Percentiles rank a stretch among this genome's conserved stretches.
Evolutionary conservation across 345 rosid species (phyloP).

Genomic region (Eucalyptus sp.): DNA sequence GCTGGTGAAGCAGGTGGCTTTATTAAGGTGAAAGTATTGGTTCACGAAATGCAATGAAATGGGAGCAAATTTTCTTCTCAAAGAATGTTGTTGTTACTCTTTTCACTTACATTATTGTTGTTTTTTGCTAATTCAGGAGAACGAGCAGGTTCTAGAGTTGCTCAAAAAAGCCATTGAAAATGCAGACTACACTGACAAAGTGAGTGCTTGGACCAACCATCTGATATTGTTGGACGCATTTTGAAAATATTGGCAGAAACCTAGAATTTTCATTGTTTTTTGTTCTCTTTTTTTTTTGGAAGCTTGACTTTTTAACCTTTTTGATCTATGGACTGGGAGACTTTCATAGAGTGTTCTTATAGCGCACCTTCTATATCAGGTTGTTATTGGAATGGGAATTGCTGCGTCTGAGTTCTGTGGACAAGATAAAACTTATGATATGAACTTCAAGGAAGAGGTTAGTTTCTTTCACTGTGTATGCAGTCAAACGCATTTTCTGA

Average conservation of each 20-base stretch:
- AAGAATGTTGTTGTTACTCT: neutral
- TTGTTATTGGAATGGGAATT: slow-evolving; percentile 94
- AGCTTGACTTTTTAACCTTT: neutral
- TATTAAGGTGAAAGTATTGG: slow-evolving; percentile 40
- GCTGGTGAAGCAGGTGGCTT: slow-evolving; percentile 98
- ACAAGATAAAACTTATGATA: slow-evolving; percentile 60
- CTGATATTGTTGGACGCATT: neutral
- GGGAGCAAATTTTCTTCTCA: neutral
- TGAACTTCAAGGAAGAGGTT: slow-evolving; percentile 81
- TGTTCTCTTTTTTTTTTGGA: no score
- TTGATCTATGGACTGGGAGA: neutral
- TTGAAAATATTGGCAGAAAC: neutral
- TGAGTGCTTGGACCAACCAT: slow-evolving; percentile 4
- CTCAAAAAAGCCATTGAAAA: slow-evolving; percentile 80
- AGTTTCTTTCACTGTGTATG: neutral
- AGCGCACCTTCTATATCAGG: slow-evolving; percentile 6
- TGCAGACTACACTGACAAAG: slow-evolving; percentile 85
- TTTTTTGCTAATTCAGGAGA: slow-evolving; percentile 36
- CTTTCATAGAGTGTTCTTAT: neutral
- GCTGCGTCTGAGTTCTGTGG: slow-evolving; percentile 92
- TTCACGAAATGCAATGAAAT: neutral
- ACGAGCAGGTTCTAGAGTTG: slow-evolving; percentile 91
- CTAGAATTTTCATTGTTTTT: neutral
- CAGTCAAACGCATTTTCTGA: no score
- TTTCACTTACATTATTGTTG: neutral